These are phyloP conservation scores for Phoenix roebelenii DNA, from an alignment of 176 grass and related monocot genomes.

Conservation along the genomic window DNA sequence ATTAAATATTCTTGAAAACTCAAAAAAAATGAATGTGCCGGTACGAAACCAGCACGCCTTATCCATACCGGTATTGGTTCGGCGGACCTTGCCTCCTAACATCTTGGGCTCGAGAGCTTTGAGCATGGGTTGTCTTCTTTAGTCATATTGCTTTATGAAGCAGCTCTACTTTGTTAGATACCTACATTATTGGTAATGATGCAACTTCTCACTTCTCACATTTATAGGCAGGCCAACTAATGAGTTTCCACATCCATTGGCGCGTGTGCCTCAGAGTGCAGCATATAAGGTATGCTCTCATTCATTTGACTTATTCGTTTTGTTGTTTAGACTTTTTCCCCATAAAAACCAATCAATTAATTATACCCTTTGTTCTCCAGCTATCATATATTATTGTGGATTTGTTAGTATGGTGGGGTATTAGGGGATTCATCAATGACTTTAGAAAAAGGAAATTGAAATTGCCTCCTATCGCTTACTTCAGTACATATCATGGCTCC, in stretches of 20 bases:
- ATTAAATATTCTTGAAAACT: no score
- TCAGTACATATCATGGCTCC: constrained; percentile 97
- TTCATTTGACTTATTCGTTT: constrained; percentile 6
- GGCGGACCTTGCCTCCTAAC: no score
- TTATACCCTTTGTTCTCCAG: constrained; percentile 36
- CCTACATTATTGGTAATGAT: constrained; percentile 20
- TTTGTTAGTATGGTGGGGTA: constrained; percentile 93
- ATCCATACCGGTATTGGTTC: no score
- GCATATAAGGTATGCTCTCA: constrained; percentile 53
- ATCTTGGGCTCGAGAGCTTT: no score
- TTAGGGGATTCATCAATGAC: constrained; percentile 92
- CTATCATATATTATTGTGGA: constrained; percentile 91
- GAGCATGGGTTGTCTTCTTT: no score
- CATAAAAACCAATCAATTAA: neutral
- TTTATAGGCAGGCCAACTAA: constrained; percentile 97
- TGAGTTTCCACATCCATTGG: constrained; percentile 97
- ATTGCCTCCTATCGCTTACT: constrained; percentile 87
- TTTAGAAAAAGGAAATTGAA: constrained; percentile 91
- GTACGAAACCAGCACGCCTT: no score
- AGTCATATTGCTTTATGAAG: no score
- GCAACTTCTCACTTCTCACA: constrained; percentile 40
- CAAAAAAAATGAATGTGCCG: no score
- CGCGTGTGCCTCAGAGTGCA: constrained; percentile 75
- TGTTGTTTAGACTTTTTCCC: neutral
- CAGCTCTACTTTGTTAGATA: neutral